phyloP scores from a whole-genome alignment of 139 green algal species.

The Nannochloris sp. region DNA sequence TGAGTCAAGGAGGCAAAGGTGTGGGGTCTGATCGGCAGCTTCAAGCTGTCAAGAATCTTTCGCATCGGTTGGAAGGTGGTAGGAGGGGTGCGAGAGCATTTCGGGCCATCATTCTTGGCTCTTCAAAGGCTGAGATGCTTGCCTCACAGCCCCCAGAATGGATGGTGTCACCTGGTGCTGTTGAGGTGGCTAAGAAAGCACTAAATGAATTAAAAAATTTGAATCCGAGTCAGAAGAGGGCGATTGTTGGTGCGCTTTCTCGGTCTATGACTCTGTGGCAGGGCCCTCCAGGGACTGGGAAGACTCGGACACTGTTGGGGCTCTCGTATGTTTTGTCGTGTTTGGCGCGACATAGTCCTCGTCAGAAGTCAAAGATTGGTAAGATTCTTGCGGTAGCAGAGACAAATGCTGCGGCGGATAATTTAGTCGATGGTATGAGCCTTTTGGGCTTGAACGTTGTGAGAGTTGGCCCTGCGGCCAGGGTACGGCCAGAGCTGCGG shows the following conservation, averaged over 20 bases:
- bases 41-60: conserved; percentile 6
- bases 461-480: conserved; percentile 54
- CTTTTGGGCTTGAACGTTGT: conserved; percentile 49
- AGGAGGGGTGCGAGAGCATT: conserved; percentile 27
- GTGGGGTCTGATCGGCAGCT: conserved; percentile 26
- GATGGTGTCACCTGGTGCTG: conserved; percentile 13
- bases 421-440: conserved; percentile 75
- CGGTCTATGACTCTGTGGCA: conserved; percentile 61
- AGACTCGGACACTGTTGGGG: conserved; percentile 70
- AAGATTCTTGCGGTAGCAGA: conserved; percentile 57
- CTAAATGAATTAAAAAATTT: conserved; percentile 1
- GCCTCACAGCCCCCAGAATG: conserved; percentile 33
- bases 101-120: conserved; percentile 28
- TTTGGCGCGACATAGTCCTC: background rate
- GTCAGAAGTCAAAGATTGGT: conserved; percentile 1
- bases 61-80: background rate
- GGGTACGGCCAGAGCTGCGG: conserved; percentile 33
- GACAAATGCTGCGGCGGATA: conserved; percentile 85
- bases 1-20: conserved; percentile 17
- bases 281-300: conserved; percentile 72
- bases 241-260: conserved; percentile 50
- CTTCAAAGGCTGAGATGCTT: conserved; percentile 2
- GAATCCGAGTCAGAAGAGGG: conserved; percentile 30
- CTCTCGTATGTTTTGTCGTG: conserved; percentile 46
- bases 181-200: background rate